These are phyloP conservation scores for Microbotryomycetes sp. DNA, from an alignment of 1,284 basidiomycete species.

Conservation along the genomic window DNA sequence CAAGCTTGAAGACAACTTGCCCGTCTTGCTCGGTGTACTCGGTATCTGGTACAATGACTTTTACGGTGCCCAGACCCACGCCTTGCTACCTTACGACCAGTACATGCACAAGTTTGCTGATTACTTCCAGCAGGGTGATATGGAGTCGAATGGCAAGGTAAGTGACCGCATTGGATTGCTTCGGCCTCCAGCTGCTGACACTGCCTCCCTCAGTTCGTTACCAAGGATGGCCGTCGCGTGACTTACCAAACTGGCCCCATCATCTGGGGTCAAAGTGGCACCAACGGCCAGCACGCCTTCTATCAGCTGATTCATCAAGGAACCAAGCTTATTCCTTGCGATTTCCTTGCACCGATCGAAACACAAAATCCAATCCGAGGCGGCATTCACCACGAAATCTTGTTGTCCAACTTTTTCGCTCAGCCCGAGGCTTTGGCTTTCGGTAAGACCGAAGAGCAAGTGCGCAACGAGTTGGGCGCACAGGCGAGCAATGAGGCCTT, in stretches of 20 bases:
- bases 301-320: conserved; percentile 51
- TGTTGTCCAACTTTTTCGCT: conserved; percentile 96
- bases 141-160: conserved; percentile 95
- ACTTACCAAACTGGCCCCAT: conserved; percentile 98
- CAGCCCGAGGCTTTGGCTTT: conserved; percentile 76
- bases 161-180: not conserved
- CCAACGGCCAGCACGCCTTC: conserved; percentile 98
- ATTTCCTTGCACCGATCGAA: conserved; percentile 91
- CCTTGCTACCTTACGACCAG: conserved; percentile 93
- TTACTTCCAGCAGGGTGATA: conserved; percentile 99
- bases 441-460: conserved; percentile 89
- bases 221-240: conserved; percentile 85
- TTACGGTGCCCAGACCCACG: conserved; percentile 90
- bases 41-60: conserved; percentile 99
- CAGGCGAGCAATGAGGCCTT: conserved; percentile 69
- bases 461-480: conserved; percentile 66
- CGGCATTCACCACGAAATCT: conserved; percentile 92
- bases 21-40: conserved; percentile 81
- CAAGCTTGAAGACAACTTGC: conserved; percentile 83
- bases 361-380: conserved; percentile 81
- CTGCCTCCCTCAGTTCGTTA: conserved; percentile 54
- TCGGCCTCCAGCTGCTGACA: not conserved
- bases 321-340: conserved; percentile 46
- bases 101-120: conserved; percentile 99
- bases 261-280: conserved; percentile 97